Base-by-base conservation (phyloP, 2,329 filamentous ascomycete species). In the Diplodia seriata region DNA sequence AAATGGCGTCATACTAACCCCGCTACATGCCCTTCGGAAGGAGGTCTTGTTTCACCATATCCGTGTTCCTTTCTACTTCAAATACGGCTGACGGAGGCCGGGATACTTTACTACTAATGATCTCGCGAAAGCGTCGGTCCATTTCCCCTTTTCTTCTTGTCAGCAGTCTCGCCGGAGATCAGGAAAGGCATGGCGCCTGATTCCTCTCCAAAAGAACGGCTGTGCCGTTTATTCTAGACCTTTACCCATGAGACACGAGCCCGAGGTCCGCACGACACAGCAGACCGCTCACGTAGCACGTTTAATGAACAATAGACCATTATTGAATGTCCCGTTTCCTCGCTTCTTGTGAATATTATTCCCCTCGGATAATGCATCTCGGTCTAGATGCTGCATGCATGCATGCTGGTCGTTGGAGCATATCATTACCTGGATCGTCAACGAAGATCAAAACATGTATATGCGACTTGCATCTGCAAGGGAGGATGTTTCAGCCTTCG, bases 31-130 rank as follows among this genome's bases (percentile, higher is more conserved):
- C 31, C 31, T 23, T 38, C 38, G 4, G 36, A 23, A 20, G 38
- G 55, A 47, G 20, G 57, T n/a, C 26, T 51, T 63, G 59, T 63
- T 63, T 63, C 59, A 63, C 47, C 14, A 50, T 50, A 29, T 63
- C 20, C 43, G 59, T 51, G 29, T 63, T 63, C 36, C 31, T 51
- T 62, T 62, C 47, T 3, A 56, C 20, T 47, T 47, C 43, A 38
- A 38, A 51, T 29, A 63, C 50, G 59, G 59, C 59, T 26, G 11
- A 51, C 47, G 59, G 57, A 63, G 59, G 47, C 59, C 59, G n/a
- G 29, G 50, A 51, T 43, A 43, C 47, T 63, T 51, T 63, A 38
- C 36, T 38, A 38, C 11, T 38, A 63, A 63, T 63, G 59, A 51
- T 47, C 26, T 26, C 7, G 59, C 43, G 11, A 38, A 15, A 63